Evolutionary conservation across 2,329 filamentous ascomycete genomes (phyloP).

Genomic region (Cordyceps cateniannulata): DNA sequence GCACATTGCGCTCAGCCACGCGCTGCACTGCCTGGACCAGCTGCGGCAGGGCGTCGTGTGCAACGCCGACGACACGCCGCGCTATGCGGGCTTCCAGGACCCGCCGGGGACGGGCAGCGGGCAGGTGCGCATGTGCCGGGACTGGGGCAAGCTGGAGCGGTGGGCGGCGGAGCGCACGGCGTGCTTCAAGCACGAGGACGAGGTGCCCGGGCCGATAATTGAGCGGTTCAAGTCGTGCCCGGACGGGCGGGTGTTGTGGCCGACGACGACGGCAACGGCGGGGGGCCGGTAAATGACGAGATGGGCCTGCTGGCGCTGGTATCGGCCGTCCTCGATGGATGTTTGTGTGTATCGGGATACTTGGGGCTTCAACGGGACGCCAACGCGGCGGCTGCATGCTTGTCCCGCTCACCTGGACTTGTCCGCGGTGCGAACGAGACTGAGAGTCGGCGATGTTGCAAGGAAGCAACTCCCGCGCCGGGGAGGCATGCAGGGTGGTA

Average conservation of each 20-base stretch:
- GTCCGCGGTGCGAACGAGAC: no score
- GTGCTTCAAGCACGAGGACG: constrained; percentile 3
- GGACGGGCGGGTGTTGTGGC: constrained; percentile 1
- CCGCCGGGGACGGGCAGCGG: not conserved
- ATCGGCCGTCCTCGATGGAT: no score
- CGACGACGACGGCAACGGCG: not conserved
- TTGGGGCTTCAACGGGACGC: no score
- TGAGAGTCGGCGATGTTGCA: no score
- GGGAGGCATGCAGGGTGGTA: no score
- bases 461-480: no score
- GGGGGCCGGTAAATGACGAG: no score
- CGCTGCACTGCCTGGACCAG: constrained; percentile 1
- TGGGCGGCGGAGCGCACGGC: not conserved
- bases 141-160: constrained; percentile 4
- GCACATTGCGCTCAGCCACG: not conserved
- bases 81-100: constrained; percentile 1
- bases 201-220: constrained; percentile 10
- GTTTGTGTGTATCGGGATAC: no score
- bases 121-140: constrained; percentile 6
- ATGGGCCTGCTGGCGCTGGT: no score
- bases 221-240: constrained; percentile 10
- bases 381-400: no score
- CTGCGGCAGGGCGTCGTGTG: constrained; percentile 6
- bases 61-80: constrained; percentile 7
- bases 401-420: no score